phyloP scores from a whole-genome alignment of 2,329 filamentous ascomycete genomes.

The Aureobasidium musti region DNA sequence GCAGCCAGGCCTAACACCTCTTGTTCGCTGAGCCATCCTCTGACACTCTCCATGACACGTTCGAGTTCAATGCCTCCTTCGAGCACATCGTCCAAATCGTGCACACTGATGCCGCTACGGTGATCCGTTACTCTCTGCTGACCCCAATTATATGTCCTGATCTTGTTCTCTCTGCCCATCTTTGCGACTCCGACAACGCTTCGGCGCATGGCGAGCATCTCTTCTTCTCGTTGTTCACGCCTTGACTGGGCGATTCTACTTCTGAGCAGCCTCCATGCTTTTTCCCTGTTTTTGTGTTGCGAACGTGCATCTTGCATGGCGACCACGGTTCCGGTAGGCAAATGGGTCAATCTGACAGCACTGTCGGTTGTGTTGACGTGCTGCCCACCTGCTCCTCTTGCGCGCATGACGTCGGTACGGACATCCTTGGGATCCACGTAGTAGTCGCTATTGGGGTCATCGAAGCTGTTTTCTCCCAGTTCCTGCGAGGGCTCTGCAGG shows the following conservation, averaged over 20 bases:
- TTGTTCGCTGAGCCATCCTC: conserved; percentile 70
- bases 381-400: conserved; percentile 88
- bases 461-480: conserved; percentile 60
- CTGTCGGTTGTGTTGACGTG: conserved; percentile 99
- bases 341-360: conserved; percentile 87
- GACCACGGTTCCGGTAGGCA: conserved; percentile 82
- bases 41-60: conserved; percentile 74
- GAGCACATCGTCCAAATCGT: conserved; percentile 79
- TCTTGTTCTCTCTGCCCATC: conserved; percentile 90
- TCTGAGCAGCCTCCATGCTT: conserved; percentile 82
- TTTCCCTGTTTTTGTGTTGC: conserved; percentile 83
- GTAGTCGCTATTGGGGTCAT: conserved; percentile 88
- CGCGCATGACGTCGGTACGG: conserved; percentile 82
- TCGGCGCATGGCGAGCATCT: conserved; percentile 71
- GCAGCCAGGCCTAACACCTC: conserved; percentile 71
- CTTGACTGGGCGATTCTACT: conserved; percentile 77
- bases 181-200: conserved; percentile 75
- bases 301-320: conserved; percentile 91
- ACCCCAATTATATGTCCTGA: conserved; percentile 83
- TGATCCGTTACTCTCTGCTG: conserved; percentile 88
- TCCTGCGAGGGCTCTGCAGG: conserved; percentile 58
- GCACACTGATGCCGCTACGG: conserved; percentile 73
- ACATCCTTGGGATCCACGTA: conserved; percentile 86
- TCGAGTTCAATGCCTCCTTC: conserved; percentile 72
- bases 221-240: conserved; percentile 80